A percentile compares a stretch with the other conserved stretches of the same genome.
These are phyloP conservation scores for Coniochaeta sp. DNA, from an alignment of 2,329 filamentous ascomycete genomes.

Conservation along the genomic window DNA sequence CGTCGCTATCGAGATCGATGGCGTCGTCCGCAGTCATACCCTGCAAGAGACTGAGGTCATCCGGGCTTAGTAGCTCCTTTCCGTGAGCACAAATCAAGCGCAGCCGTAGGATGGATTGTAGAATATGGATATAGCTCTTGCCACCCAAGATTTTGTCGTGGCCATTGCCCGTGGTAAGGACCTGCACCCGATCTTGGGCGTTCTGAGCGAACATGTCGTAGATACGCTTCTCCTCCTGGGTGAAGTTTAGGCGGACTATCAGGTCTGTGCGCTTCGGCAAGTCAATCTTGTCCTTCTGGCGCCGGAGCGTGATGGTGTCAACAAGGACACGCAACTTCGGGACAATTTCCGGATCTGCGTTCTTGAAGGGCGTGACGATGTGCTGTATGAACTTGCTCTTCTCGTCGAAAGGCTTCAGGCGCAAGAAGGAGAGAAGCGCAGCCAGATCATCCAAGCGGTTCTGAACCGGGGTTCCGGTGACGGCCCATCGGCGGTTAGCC, in stretches of 20 bases:
- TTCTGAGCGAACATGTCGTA: constrained; percentile 83
- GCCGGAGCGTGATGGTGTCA: constrained; percentile 87
- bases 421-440: constrained; percentile 78
- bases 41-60: constrained; percentile 73
- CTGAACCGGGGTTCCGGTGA: constrained; percentile 95
- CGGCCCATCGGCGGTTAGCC: constrained; percentile 83
- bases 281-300: constrained; percentile 85
- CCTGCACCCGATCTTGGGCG: constrained; percentile 71
- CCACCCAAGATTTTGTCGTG: constrained; percentile 65
- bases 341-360: constrained; percentile 75
- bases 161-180: constrained; percentile 55
- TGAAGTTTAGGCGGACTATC: constrained; percentile 69
- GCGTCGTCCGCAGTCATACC: constrained; percentile 79
- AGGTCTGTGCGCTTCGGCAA: constrained; percentile 69
- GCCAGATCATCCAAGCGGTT: constrained; percentile 88
- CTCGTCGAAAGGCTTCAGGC: constrained; percentile 79
- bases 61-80: constrained; percentile 78
- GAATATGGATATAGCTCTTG: constrained; percentile 85
- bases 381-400: constrained; percentile 67
- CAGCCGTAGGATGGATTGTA: constrained; percentile 84
- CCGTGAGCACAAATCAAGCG: constrained; percentile 90
- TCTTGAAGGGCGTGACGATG: constrained; percentile 82
- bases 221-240: constrained; percentile 63
- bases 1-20: constrained; percentile 81
- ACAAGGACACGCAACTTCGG: constrained; percentile 83